Evolutionary conservation across 2,329 filamentous ascomycete genomes (phyloP), one percentile per base, ranked within the genome.

Genomic region (Fusarium nelsonii): DNA sequence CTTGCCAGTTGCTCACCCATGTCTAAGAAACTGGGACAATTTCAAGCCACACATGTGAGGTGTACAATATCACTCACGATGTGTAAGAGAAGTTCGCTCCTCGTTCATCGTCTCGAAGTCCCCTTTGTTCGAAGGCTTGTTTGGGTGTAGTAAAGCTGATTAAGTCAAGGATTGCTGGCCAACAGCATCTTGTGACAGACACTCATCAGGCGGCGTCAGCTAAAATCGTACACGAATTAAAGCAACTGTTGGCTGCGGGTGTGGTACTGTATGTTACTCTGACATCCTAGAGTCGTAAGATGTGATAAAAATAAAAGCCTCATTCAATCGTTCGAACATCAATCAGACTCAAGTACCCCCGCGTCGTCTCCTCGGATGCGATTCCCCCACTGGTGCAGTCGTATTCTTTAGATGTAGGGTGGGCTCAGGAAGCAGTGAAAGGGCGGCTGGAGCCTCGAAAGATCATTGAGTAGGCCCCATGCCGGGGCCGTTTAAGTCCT

Each of bases 201-300:
- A 14, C 28, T 56, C 26, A 30, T 20, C 15, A 34, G 48, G 14
- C 26, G 32, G 20, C 28, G 44, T 33, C 18, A 23, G 48, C 20
- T 30, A 23, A 57, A 48, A 49, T 59, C 48, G 54, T n/a, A 59
- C 37, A 46, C 34, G 45, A 44, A 23, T 26, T 43, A 54, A 41
- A 33, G 28, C 45, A 37, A 43, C 44, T 55, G 55, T 64, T 58
- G 49, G 49, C 59, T 70, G 63, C 62, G 46, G 50, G 53, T 45
- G 52, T 60, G 62, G 59, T 54, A 23, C 23, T 23, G 23, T 23
- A 63, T 63, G 58, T 45, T 44, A 33, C 45, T 39, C 58, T 63
- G 46, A 37, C 67, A 53, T 54, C 34, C 43, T 40, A 28, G 48
- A 52, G 62, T 73, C 65, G 68, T 73, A 70, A 73, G 65, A 73